phyloP scores from a whole-genome alignment of 148 eudicot genomes.

The Spergularia marina region DNA sequence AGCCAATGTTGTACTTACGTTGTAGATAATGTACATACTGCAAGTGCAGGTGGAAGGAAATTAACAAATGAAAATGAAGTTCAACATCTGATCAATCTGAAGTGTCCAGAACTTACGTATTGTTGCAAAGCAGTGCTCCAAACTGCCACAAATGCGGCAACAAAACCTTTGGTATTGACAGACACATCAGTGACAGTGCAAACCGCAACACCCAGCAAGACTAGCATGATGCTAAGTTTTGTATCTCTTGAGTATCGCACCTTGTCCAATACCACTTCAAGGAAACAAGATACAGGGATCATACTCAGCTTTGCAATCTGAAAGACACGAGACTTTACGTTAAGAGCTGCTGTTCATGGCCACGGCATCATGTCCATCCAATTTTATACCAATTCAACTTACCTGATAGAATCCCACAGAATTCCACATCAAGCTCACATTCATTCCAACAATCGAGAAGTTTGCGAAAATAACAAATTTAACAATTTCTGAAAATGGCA shows the following conservation, averaged over 20 bases:
- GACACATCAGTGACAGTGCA: conserved; percentile 70
- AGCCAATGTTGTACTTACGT: conserved; percentile 36
- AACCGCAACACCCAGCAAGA: conserved; percentile 60
- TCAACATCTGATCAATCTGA: conserved; percentile 4
- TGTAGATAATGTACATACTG: conserved; percentile 49
- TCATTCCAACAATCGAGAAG: conserved; percentile 80
- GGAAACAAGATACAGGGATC: conserved; percentile 63
- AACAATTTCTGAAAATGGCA: conserved; percentile 51
- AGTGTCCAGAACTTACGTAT: conserved; percentile 42
- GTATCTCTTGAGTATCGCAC: conserved; percentile 60
- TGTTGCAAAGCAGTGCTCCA: conserved; percentile 72
- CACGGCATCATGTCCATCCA: background rate
- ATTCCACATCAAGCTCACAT: conserved; percentile 82
- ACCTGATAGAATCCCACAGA: conserved; percentile 78
- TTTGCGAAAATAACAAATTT: conserved; percentile 67
- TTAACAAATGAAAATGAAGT: background rate
- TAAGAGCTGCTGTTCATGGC: background rate
- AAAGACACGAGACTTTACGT: conserved; percentile 11
- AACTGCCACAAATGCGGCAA: conserved; percentile 63
- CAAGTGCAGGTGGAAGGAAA: background rate
- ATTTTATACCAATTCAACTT: conserved; percentile 3
- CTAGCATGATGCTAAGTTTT: conserved; percentile 54
- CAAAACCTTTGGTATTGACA: conserved; percentile 58
- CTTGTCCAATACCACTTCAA: conserved; percentile 58
- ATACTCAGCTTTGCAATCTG: conserved; percentile 77